Conservation (phyloP, 495 filamentous ascomycete species). For the Lichenothelia convexa region DNA sequence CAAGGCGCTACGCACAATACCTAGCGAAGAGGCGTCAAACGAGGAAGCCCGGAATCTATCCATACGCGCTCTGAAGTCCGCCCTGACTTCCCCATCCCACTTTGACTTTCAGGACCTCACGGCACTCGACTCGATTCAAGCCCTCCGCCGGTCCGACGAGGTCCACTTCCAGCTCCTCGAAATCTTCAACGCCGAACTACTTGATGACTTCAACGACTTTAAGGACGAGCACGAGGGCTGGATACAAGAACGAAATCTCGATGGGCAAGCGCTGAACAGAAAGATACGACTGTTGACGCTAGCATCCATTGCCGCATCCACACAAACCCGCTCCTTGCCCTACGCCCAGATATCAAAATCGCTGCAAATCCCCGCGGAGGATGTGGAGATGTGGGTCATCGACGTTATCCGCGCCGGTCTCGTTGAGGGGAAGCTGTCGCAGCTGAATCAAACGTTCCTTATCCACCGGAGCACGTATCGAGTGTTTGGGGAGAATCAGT, state of each 20-base stretch:
- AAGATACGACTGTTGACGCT: constrained; percentile 95
- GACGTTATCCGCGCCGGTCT: constrained; percentile 90
- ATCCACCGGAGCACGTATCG: constrained; percentile 89
- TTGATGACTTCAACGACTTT: constrained; percentile 93
- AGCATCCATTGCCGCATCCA: constrained; percentile 67
- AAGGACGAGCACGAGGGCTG: constrained; percentile 64
- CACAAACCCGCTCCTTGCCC: constrained; percentile 62
- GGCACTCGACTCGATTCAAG: constrained; percentile 66
- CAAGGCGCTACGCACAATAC: constrained; percentile 66
- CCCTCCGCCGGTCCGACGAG: constrained; percentile 63
- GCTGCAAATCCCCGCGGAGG: constrained; percentile 58
- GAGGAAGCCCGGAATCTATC: constrained; percentile 64
- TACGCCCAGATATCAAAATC: constrained; percentile 67
- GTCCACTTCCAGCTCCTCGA: constrained; percentile 79
- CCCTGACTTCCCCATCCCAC: constrained; percentile 55
- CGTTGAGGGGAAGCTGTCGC: constrained; percentile 84
- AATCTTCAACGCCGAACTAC: constrained; percentile 78
- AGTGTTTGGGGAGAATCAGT: constrained; percentile 95
- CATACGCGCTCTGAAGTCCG: constrained; percentile 64
- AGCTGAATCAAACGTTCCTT: constrained; percentile 78
- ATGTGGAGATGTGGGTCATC: constrained; percentile 96
- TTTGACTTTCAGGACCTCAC: constrained; percentile 93
- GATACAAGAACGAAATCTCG: constrained; percentile 50
- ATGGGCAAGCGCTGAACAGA: constrained; percentile 43
- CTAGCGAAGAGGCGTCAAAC: constrained; percentile 46